Evolutionary conservation across 2,329 filamentous ascomycete genomes (phyloP), one percentile per base, ranked within the genome.

Genomic region (Cercospora sesami): DNA sequence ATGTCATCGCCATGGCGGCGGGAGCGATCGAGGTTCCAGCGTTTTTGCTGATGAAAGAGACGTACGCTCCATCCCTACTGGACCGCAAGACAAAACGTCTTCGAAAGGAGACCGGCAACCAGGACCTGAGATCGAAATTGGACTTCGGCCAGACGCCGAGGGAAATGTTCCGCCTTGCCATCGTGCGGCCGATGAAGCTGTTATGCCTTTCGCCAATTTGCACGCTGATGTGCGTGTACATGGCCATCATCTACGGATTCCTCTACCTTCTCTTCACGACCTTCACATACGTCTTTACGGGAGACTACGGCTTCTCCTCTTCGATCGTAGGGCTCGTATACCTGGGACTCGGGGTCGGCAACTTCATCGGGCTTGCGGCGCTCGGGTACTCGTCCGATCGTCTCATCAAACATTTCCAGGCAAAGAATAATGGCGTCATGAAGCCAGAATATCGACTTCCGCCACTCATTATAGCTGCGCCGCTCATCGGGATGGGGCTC

Each of bases 161-260:
- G 26, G 77, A 83, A 33, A 75, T 84, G 58, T 82, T 85, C 72
- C 69, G 77, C 16, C 80, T 78, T 12, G 78, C 81, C 42, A 81
- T 86, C 68, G 75, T 83, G 5, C 80, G 90, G 2, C 86, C 87
- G 0, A 86, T 85, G 58, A 74, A 72, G 60, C 71, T 77, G 61
- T 68, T 77, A n/a, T 68, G 69, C 64, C 70, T 71, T 14, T 73
- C 73, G 5, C 75, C 75, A 0, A 74, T 73, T 8, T 69, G 75
- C 55, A 68, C 69, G 18, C 51, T 74, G 16, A 71, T 76, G 65
- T 69, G 72, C 14, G 48, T 76, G 12, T 75, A 74, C 67, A 68
- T 73, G 39, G 72, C 74, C 9, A 67, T 72, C 55, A 63, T 74
- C 9, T 77, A 76, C 57, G 75, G 73, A 14, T 63, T 75, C 60